These are phyloP conservation scores for Porphyrellus cyaneotinctus DNA, from an alignment of 768 basidiomycete genomes.

Conservation along the genomic window DNA sequence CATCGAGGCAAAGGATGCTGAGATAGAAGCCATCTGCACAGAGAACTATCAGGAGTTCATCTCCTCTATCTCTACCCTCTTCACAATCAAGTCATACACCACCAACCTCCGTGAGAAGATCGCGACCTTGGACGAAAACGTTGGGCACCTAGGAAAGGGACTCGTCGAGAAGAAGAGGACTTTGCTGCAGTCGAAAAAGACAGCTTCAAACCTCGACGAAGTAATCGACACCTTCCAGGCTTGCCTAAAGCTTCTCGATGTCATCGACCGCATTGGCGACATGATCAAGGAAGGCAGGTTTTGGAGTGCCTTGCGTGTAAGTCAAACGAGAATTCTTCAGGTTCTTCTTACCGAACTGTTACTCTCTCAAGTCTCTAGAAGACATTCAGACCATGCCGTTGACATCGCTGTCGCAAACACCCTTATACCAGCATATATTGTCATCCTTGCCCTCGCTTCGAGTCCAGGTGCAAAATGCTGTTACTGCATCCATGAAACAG, in stretches of 20 bases:
- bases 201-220: conserved; percentile 92
- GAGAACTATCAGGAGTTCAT: conserved; percentile 99
- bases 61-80: conserved; percentile 91
- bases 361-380: conserved; percentile 73
- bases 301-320: conserved; percentile 93
- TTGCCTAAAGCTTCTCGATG: conserved; percentile 87
- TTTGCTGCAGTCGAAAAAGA: conserved; percentile 85
- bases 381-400: conserved; percentile 90
- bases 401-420: conserved; percentile 85
- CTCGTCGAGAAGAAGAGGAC: conserved; percentile 93
- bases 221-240: conserved; percentile 94
- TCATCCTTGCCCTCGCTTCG: conserved; percentile 90
- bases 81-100: conserved; percentile 94
- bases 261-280: conserved; percentile 86
- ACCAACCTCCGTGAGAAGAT: conserved; percentile 91
- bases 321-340: conserved; percentile 29
- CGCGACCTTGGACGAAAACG: conserved; percentile 79
- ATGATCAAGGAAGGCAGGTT: conserved; percentile 94
- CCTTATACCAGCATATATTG: conserved; percentile 87
- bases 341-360: conserved; percentile 30
- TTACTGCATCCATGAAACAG: conserved; percentile 92
- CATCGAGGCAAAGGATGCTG: conserved; percentile 89
- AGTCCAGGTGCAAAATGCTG: conserved; percentile 85
- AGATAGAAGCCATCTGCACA: conserved; percentile 94
- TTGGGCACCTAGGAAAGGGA: conserved; percentile 81